Conservation (phyloP, 306 rosid species). For the Cucumis melo region DNA sequence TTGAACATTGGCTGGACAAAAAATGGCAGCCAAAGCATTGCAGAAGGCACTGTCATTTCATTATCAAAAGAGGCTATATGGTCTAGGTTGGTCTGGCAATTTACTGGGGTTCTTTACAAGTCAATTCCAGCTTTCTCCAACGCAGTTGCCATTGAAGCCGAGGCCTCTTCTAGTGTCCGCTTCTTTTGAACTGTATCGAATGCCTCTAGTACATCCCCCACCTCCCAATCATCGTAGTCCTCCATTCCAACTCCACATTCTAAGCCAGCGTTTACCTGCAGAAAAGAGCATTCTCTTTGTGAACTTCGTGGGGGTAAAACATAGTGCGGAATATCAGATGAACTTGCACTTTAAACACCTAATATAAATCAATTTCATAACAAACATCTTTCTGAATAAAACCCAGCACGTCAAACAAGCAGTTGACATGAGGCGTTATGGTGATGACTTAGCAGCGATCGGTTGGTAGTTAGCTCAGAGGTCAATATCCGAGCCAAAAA, state of each 20-base stretch:
- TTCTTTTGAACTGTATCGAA: constrained; percentile 61
- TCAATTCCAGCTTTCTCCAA: constrained; percentile 48
- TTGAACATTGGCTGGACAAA: neutral
- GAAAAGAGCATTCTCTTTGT: neutral
- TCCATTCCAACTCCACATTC: constrained; percentile 88
- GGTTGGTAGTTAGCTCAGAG: neutral
- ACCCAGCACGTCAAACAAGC: neutral
- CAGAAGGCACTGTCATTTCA: neutral
- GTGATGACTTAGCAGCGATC: neutral
- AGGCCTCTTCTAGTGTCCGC: constrained; percentile 95
- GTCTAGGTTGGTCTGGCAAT: neutral
- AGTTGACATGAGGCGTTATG: neutral
- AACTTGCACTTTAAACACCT: neutral
- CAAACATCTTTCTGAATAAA: neutral
- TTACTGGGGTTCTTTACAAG: constrained; percentile 18
- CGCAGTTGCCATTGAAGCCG: constrained; percentile 84
- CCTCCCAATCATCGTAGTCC: constrained; percentile 75
- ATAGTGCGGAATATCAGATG: neutral
- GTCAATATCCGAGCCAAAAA: neutral
- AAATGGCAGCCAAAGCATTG: constrained; percentile 1
- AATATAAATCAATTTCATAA: neutral
- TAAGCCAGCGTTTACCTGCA: constrained; percentile 79
- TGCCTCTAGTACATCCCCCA: constrained; percentile 62
- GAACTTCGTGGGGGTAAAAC: neutral
- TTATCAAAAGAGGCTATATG: neutral